Evolutionary conservation across 192 early-diverging fungal genomes (phyloP), one percentile per base, ranked within the genome.

Genomic region (Backusella mclennaniae): DNA sequence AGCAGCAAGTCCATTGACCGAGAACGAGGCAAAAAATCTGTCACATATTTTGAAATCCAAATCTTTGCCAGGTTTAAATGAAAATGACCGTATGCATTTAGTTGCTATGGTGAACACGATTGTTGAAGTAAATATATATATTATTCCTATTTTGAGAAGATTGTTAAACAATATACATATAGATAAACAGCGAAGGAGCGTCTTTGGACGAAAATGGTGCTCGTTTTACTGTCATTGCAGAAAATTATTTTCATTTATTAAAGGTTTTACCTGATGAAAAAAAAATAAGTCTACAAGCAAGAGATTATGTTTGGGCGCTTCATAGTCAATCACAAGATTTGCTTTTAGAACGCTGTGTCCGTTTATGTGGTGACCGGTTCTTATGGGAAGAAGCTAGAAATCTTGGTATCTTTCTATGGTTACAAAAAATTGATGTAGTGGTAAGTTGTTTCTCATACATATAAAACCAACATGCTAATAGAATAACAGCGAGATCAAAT

Each of bases 261-360:
- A 84, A 76, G 73, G 87, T 80, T 79, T 77, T 91, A 73, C 79
- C 89, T 68, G 80, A 82, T n/a, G 78, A 73, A 4, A 85, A 87
- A 35, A 82, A 85, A 1, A 67, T 78, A 8, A 88, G 83, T 76
- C 80, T 92, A 31, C 80, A 80, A 19, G 90, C 88, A 52, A 84
- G 95, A 41, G 96, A 97, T 72, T 90, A 91, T 69, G 78, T 80
- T 69, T 98, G 95, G 95, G 98, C 93, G 4, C 87, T 92, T 38
- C 94, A 94, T 77, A 96, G 93, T 83, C 92, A 95, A 74, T 98
- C 96, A 7, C 97, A 98, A 85, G 90, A 94, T 86, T 81, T 85
- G 3, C 73, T 93, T 4, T 73, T 95, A 3, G 91, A 95, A 63
- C 84, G 88, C 35, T 82, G 87, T 71, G 75, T 81, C 1, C 78